Evolutionary conservation across 768 basidiomycete species (phyloP), one percentile per base, ranked within the genome.

Genomic region (Pisolithus microcarpus): DNA sequence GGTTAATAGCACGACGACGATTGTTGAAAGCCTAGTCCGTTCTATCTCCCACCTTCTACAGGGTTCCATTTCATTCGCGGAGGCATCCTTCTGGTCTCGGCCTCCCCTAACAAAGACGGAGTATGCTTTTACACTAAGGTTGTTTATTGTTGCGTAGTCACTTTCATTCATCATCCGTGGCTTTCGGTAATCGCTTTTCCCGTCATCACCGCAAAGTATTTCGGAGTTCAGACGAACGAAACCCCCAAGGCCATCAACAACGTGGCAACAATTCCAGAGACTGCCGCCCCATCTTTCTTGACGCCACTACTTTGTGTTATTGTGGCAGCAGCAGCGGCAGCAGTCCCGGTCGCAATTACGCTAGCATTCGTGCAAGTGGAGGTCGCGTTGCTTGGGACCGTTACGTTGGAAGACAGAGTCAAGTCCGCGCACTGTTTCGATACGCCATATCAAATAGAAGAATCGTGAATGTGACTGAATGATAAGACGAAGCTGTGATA

Each of bases 401-500:
- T 75, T 55, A 72, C 72, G 59, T 64, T 75, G 18, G 70, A 75
- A 38, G 81, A 76, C 30, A 94, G 70, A 18, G 83, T 82, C 58
- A 93, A 65, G 67, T 93, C 91, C 36, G 91, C 77, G 61, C 90
- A 93, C 85, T 91, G 60, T 11, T 45, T 47, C 46, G 9, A 15
- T 53, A 43, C 36, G 16, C 21, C 55, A 37, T 21, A 34, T 15
- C 45, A 51, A 15, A 47, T 37, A 19, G n/a, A 16, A 19, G 28
- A 13, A 9, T 21, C 18, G 34, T 46, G 31, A 45, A 31, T 5
- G n/a, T 15, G 26, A 21, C 13, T 4, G 43, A 45, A 10, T 6
- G 15, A n/a, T n/a, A 26, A 10, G 45, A 26, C 5, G 50, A 31
- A 30, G 38, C 3, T 2, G 15, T 24, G 48, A 46, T 43, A 51